Base-by-base conservation (phyloP, 176 grass and related monocot genomes). In the Saccharum spontaneum region DNA sequence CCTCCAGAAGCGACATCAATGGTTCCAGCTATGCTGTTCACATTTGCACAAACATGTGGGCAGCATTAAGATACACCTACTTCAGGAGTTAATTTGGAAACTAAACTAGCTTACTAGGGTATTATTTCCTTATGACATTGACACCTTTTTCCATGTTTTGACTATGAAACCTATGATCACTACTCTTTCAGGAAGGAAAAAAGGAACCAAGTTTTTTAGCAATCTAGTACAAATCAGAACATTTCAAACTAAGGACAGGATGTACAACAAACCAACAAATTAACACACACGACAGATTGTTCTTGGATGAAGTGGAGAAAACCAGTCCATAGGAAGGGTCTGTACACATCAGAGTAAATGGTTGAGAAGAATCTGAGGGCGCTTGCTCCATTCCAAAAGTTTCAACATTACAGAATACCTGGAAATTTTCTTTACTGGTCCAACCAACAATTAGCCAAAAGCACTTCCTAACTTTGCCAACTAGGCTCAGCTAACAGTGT, bases 221-320 rank as follows among this genome's bases (percentile, higher is more conserved):
- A 83, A 59, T 66, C 55, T 16, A 82, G 33, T 78, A 64, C 3
- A 40, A 73, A 75, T 64, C 48, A 64, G 18, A 64, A 36, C 72
- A 66, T 60, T 67, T 79, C 69, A 45, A 73, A 31, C 8, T 12
- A 89, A 79, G 60, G 30, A 76, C 20, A 59, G 43, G 73, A 75
- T 39, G 39, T 38, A 70, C 77, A 81, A 46, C 31, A 76, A n/a
- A 69, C 48, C 38, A 66, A 28, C 67, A 83, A 78, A 90, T 69
- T 68, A 79, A 90, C 46, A 23, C 80, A 83, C 45, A 83, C 84
- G 80, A 86, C 74, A 90, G 13, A 73, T 26, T 67, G 78, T 78
- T 77, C 6, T 82, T 76, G 83, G 64, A 63, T 71, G 50, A 71
- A 86, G 65, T 78, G 73, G 31, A 73, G 34, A 63, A 24, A 65